Conservation (phyloP, 1,284 basidiomycete species). For the Earliella scabrosa region DNA sequence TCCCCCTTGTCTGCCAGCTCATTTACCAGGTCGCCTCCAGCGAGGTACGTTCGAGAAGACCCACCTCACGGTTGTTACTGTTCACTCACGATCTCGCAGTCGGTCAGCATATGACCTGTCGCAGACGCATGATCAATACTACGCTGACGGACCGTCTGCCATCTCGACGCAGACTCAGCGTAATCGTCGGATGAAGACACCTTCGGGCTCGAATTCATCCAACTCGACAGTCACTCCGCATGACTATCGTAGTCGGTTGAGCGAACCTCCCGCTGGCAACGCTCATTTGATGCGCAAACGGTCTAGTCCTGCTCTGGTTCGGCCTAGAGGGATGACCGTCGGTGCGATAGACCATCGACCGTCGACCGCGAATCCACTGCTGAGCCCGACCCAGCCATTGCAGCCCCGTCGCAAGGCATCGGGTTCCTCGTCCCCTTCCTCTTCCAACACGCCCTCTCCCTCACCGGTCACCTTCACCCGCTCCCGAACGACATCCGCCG, state of each 20-base stretch:
- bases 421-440: conserved; percentile 25
- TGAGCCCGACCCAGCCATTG: conserved; percentile 15
- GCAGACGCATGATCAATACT: conserved; percentile 12
- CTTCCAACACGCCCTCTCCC: conserved; percentile 22
- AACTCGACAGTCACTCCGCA: conserved; percentile 26
- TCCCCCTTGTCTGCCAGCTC: conserved; percentile 17
- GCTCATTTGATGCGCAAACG: conserved; percentile 18
- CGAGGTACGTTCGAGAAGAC: conserved; percentile 9
- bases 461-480: conserved; percentile 32
- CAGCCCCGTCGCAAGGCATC: conserved; percentile 30
- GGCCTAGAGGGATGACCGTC: conserved; percentile 60
- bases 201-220: conserved; percentile 29
- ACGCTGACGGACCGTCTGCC: neutral
- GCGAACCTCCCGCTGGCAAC: conserved; percentile 17
- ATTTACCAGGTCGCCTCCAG: conserved; percentile 16
- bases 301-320: conserved; percentile 40
- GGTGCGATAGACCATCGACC: conserved; percentile 18
- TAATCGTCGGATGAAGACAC: conserved; percentile 20
- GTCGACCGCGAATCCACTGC: neutral
- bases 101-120: conserved; percentile 22
- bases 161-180: conserved; percentile 9
- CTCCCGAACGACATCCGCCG: conserved; percentile 28
- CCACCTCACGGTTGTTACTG: neutral
- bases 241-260: conserved; percentile 21
- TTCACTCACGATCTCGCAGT: conserved; percentile 3